Evolutionary conservation across 768 basidiomycete species (phyloP), one percentile per base, ranked within the genome.

Genomic region (Pleurotus cornucopiae): DNA sequence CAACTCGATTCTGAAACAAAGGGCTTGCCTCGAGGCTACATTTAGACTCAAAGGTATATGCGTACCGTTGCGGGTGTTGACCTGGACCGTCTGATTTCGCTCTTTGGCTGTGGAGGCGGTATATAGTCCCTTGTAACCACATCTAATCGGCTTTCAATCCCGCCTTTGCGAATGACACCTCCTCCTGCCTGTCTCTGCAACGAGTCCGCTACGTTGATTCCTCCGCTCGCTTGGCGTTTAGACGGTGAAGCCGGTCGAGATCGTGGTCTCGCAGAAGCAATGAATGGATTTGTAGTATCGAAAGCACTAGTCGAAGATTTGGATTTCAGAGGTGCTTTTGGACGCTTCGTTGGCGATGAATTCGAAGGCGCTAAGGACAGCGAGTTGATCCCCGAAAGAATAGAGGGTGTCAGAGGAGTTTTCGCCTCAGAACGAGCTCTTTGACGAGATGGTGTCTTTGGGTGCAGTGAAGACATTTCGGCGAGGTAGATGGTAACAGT

Each of bases 101-200:
- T 67, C 60, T 81, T 82, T 34, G 78, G 73, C 60, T 81, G 82
- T 34, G 78, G 73, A 6, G 80, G 80, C n/a, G 88, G 87, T 12
- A 86, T 77, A 61, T 91, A 91, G 67, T 92, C 90, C 46, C 80
- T 75, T 0, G 86, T 86, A 55, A 92, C 82, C 18, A 91, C 88
- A 46, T 92, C 85, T 13, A 91, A 73, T 56, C 87, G 77, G 59
- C 85, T 86, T 66, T 93, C 90, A 9, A 91, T 69, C 6, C 89
- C 89, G 41, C 90, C 90, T 58, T 82, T 88, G 38, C 88, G 74
- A 60, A 92, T 86, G 14, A 93, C 80, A 5, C 90, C 88, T 1
- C 69, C 70, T 59, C 74, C 81, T 0, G 86, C 85, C 63, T 89
- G 88, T 2, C 82, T 76, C 53, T 83, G 76, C 5, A 87, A 70